phyloP scores from a whole-genome alignment of 345 rosid genomes.

The Combretum micranthum region DNA sequence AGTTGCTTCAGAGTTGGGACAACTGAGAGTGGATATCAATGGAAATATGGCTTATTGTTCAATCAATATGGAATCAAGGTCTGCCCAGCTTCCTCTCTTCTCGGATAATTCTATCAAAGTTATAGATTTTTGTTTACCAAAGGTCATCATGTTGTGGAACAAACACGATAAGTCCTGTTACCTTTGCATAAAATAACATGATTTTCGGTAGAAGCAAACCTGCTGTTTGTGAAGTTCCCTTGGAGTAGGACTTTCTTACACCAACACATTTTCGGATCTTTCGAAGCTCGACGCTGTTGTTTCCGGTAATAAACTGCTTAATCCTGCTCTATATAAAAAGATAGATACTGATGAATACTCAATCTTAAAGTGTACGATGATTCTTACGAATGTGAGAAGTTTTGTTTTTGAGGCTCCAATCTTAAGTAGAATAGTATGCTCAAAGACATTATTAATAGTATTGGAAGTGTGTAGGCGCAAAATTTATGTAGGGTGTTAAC shows the following conservation, averaged over 20 bases:
- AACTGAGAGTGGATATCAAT: slow-evolving; percentile 39
- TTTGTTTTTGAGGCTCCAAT: background rate
- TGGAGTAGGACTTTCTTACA: slow-evolving; percentile 84
- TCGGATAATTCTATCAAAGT: background rate
- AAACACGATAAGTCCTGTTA: background rate
- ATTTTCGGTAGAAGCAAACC: slow-evolving; percentile 48
- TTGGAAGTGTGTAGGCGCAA: no score
- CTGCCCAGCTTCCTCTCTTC: background rate
- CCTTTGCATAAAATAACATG: background rate
- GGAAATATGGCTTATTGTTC: slow-evolving; percentile 25
- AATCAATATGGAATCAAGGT: slow-evolving; percentile 74
- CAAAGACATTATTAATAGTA: no score
- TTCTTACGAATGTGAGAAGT: background rate
- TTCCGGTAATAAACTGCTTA: slow-evolving; percentile 12
- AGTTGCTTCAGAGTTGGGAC: slow-evolving; percentile 77
- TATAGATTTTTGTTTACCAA: background rate
- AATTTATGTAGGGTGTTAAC: background rate
- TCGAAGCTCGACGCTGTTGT: slow-evolving; percentile 39
- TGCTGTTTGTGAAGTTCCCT: slow-evolving; percentile 75
- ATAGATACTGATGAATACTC: background rate
- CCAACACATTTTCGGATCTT: slow-evolving; percentile 45
- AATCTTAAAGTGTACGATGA: background rate
- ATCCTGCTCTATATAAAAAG: background rate
- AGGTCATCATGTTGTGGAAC: no score
- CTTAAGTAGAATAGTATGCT: no score